phyloP scores from a whole-genome alignment of 352 stramenopile genomes.

The Globisporangium barbulae region DNA sequence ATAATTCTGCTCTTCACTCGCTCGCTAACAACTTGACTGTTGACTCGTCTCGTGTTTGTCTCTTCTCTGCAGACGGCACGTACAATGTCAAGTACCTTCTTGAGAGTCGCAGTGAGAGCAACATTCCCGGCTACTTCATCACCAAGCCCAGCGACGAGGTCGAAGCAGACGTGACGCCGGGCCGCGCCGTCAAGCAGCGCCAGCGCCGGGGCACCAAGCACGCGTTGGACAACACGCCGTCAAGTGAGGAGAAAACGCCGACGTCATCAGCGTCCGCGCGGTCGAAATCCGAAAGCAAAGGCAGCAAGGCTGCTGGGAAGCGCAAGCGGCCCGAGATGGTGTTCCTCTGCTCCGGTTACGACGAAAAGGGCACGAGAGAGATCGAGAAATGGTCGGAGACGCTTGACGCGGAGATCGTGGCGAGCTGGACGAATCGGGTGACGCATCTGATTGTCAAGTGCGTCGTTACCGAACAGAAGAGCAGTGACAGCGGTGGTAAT shows the following conservation, averaged over 20 bases:
- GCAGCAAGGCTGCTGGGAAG: slow-evolving; percentile 9
- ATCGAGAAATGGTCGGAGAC: slow-evolving; percentile 42
- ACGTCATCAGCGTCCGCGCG: not conserved
- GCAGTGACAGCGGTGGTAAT: slow-evolving; percentile 4
- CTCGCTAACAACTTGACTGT: slow-evolving; percentile 16
- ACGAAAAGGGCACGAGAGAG: slow-evolving; percentile 33
- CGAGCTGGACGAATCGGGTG: slow-evolving; percentile 51
- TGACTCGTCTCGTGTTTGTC: not conserved
- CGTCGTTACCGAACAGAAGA: slow-evolving; percentile 34
- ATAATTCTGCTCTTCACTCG: not conserved
- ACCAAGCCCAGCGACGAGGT: slow-evolving; percentile 33
- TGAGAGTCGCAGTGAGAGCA: slow-evolving; percentile 23
- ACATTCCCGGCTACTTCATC: slow-evolving; percentile 40
- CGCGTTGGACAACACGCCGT: not conserved
- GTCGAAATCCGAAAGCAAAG: not conserved
- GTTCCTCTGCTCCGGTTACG: slow-evolving; percentile 60
- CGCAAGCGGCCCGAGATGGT: slow-evolving; percentile 38
- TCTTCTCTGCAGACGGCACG: slow-evolving; percentile 27
- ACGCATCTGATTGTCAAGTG: slow-evolving; percentile 86
- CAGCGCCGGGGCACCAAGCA: slow-evolving; percentile 18
- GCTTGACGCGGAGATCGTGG: slow-evolving; percentile 45
- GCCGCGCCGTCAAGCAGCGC: slow-evolving; percentile 26
- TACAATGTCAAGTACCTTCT: slow-evolving; percentile 69
- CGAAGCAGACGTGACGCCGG: slow-evolving; percentile 37
- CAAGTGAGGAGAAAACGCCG: slow-evolving; percentile 5